phyloP scores from a whole-genome alignment of 768 basidiomycete species.

The Termitomyces sp. region DNA sequence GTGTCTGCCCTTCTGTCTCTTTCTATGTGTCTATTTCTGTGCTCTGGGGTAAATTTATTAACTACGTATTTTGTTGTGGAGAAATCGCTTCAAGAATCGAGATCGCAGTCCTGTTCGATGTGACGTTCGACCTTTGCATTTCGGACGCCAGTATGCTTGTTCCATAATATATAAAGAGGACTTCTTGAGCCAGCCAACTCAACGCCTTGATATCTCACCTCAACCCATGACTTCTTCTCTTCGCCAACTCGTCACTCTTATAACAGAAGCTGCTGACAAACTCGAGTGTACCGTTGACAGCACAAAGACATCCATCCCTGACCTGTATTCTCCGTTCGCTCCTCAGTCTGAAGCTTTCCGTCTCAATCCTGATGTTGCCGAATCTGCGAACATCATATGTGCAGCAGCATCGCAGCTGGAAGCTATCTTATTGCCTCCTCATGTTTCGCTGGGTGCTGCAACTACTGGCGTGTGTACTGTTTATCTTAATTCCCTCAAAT shows the following conservation, averaged over 20 bases:
- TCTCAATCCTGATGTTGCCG: background rate
- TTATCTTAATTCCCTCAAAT: background rate
- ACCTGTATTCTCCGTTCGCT: background rate
- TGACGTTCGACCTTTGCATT: no score
- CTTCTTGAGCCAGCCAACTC: no score
- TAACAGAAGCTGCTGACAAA: conserved; percentile 6
- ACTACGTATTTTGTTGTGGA: no score
- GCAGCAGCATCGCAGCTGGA: conserved; percentile 15
- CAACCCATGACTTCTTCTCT: conserved; percentile 2
- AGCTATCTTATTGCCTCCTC: conserved; percentile 15
- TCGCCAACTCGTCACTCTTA: conserved; percentile 4
- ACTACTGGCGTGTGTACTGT: conserved; percentile 6
- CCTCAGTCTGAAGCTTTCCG: conserved; percentile 7
- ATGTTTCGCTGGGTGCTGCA: conserved; percentile 5
- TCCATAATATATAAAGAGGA: no score
- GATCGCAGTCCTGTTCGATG: no score
- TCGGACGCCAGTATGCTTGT: no score
- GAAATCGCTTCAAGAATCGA: no score
- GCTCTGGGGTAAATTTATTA: no score
- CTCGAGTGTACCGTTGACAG: background rate
- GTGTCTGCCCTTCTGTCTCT: no score
- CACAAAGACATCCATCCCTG: background rate
- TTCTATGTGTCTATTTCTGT: no score
- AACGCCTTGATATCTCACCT: no score
- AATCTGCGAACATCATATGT: conserved; percentile 8